Conservation (phyloP, 495 filamentous ascomycete species). For the Hypoxylon fragiforme region DNA sequence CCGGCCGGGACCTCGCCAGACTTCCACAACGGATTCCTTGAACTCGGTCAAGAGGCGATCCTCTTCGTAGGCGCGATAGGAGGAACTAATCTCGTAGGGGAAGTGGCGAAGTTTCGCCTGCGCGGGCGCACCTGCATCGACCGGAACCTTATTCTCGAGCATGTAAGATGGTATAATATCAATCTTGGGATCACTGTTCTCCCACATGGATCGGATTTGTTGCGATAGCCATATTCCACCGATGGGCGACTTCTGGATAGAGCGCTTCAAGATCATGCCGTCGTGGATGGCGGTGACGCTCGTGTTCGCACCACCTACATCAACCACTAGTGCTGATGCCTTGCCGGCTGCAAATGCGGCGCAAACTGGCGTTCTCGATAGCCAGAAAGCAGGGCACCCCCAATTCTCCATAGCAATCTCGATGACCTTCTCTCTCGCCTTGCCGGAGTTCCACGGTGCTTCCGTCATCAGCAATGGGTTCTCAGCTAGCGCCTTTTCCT, state of each 20-base stretch:
- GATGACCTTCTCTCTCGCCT: conserved; percentile 86
- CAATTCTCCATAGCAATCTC: conserved; percentile 96
- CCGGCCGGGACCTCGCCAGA: conserved; percentile 82
- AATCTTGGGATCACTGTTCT: conserved; percentile 72
- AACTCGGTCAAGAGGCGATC: conserved; percentile 92
- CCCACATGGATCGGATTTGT: conserved; percentile 82
- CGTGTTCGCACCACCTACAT: conserved; percentile 88
- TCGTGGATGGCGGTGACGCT: conserved; percentile 92
- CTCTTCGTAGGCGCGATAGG: conserved; percentile 82
- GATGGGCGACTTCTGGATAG: conserved; percentile 77
- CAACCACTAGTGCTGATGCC: conserved; percentile 86
- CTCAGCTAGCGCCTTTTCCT: conserved; percentile 81
- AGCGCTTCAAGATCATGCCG: conserved; percentile 89
- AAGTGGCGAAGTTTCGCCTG: conserved; percentile 63
- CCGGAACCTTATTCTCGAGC: conserved; percentile 79
- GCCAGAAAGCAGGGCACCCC: conserved; percentile 90
- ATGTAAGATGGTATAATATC: conserved; percentile 84
- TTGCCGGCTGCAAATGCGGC: conserved; percentile 85
- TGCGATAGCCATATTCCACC: conserved; percentile 87
- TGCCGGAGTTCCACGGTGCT: conserved; percentile 85
- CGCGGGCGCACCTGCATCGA: conserved; percentile 83
- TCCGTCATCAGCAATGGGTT: conserved; percentile 94
- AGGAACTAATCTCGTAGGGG: conserved; percentile 63
- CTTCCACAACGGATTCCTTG: conserved; percentile 94
- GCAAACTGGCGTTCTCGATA: conserved; percentile 62